A percentile compares a stretch with the other conserved stretches of the same genome.
Conservation (phyloP, 176 grass and related monocot species). For the Metroxylon sagu region DNA sequence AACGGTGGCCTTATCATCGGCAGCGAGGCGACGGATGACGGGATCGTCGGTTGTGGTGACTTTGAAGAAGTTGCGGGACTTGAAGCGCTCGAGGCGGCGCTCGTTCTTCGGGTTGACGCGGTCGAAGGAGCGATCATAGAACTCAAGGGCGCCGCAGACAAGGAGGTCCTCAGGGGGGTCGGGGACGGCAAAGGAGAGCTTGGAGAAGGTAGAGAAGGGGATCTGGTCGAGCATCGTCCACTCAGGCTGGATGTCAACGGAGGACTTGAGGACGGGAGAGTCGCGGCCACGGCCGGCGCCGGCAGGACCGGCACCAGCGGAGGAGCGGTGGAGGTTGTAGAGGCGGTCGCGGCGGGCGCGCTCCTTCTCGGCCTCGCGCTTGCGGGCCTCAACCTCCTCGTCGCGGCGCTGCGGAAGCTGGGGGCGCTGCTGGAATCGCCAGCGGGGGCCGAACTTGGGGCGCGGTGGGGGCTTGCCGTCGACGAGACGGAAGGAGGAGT, state of each 20-base stretch:
- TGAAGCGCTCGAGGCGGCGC: constrained; percentile 12
- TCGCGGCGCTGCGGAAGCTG: constrained; percentile 14
- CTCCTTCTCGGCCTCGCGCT: constrained; percentile 14
- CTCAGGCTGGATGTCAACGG: constrained; percentile 12
- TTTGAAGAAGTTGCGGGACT: constrained; percentile 17
- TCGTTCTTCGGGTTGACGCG: constrained; percentile 18
- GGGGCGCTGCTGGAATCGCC: constrained; percentile 8
- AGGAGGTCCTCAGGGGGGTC: constrained; percentile 10
- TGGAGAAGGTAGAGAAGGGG: constrained; percentile 16
- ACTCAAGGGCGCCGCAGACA: constrained; percentile 9
- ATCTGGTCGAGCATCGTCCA: constrained; percentile 19
- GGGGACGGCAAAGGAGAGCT: constrained; percentile 4
- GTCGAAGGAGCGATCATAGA: constrained; percentile 8
- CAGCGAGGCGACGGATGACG: constrained; percentile 13
- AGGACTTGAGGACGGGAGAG: constrained; percentile 3
- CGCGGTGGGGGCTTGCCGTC: constrained; percentile 9
- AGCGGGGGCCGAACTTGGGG: constrained; percentile 10
- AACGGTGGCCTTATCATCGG: constrained; percentile 10
- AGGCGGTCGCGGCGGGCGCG: constrained; percentile 12
- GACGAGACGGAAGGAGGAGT: constrained; percentile 8
- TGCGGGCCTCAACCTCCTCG: constrained; percentile 17
- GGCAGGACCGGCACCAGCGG: too few relatives aligned
- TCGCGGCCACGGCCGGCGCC: neutral
- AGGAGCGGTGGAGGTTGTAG: neutral
- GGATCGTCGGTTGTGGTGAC: constrained; percentile 13